Percentiles rank a stretch among this genome's conserved stretches.
These are phyloP conservation scores for Gracilaria vermiculophylla DNA, from an alignment of 23 red algal genomes.

Conservation along the genomic window DNA sequence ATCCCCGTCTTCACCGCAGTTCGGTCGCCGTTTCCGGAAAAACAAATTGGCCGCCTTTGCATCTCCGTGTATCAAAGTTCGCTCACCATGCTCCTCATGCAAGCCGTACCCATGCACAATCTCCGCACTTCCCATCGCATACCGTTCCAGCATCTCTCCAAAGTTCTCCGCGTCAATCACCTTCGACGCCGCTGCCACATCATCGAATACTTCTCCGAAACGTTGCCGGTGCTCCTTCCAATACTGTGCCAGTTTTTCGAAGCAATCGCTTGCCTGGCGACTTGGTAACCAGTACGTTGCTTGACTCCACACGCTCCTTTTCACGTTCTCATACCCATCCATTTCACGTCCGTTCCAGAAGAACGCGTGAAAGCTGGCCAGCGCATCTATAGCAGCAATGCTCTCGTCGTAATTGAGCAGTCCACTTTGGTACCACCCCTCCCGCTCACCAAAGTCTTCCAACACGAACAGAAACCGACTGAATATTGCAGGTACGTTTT, in stretches of 20 bases:
- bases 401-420: conserved; percentile 25
- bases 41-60: conserved; percentile 75
- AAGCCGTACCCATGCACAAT: conserved; percentile 22
- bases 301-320: conserved; percentile 39
- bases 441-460: conserved; percentile 41
- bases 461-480: conserved; percentile 53
- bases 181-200: not conserved
- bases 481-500: conserved; percentile 12
- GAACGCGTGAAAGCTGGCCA: conserved; percentile 60
- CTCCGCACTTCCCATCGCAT: conserved; percentile 19
- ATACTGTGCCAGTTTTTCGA: conserved; percentile 23
- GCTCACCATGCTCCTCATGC: conserved; percentile 29
- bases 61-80: conserved; percentile 67
- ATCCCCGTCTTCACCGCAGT: not conserved
- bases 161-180: not conserved
- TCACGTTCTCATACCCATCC: conserved; percentile 6
- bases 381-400: conserved; percentile 4
- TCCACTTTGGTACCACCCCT: conserved; percentile 62
- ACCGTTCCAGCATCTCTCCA: not conserved
- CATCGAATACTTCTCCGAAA: conserved; percentile 15
- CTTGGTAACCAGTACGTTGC: conserved; percentile 62
- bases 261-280: conserved; percentile 33
- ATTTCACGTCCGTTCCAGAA: conserved; percentile 46
- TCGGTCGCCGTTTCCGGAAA: not conserved
- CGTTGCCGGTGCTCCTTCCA: conserved; percentile 22